Base-by-base conservation (phyloP, 2,329 filamentous ascomycete genomes). In the Penicillium sp. region DNA sequence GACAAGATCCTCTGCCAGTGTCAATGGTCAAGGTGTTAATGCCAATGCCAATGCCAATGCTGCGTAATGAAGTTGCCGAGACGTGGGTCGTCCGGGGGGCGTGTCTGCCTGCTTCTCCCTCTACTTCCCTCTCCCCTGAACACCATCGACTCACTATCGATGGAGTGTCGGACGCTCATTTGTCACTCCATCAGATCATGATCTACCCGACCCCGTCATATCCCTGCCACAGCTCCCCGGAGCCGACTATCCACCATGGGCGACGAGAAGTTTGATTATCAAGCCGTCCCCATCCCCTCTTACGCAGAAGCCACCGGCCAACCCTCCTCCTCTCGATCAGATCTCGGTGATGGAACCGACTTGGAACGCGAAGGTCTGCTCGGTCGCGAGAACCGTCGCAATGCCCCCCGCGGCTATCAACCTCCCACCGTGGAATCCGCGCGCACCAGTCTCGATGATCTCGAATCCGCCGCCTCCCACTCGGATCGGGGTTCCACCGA, bases 341-440 rank as follows among this genome's bases (percentile, higher is more conserved):
- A 65, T 29, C 56, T 65, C 11, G 56, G 80, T 49, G 77, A 82
- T 52, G 80, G 81, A 52, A 75, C 74, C 60, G 65, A 65, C 51
- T 62, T 72, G 53, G 71, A 69, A 65, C 64, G 57, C 64, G 71
- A 54, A 67, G 74, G 55, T 66, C 74, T 43, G 58, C 74, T 46
- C 69, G 72, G 38, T 69, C 77, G 53, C 77, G 80, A 58, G 34
- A 36, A 36, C n/a, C 34, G 34, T 43, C 46, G 31, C 51, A 24
- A 55, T 77, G 56, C 58, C 43, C 52, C 78, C 44, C 71, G 72
- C 44, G 86, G 86, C 60, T 96, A 97, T 73, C 86, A 86, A 31
- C 83, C 88, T 36, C 92, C 93, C 1, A 92, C 89, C 1, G 92
- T 93, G 58, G 89, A 94, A 73, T 92, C 91, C 54, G 88, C 86